Evolutionary conservation across 495 filamentous ascomycete species (phyloP).

Genomic region (Achaetomiella virescens): DNA sequence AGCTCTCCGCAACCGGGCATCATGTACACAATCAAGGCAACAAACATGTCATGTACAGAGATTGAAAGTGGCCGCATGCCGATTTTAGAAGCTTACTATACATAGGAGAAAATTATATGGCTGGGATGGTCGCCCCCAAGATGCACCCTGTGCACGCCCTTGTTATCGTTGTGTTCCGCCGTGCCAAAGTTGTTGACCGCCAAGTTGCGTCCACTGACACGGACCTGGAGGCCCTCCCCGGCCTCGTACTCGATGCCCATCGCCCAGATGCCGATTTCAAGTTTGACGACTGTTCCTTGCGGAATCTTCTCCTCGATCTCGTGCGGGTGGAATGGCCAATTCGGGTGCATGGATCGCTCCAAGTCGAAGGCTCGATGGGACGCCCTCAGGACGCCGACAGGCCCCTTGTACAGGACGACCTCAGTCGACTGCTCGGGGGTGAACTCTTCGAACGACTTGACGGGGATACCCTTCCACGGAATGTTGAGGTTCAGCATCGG

Average conservation of each 20-base stretch:
- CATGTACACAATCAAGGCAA: no score
- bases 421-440: not conserved
- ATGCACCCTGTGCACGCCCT: not conserved
- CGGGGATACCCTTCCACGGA: not conserved
- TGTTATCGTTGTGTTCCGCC: not conserved
- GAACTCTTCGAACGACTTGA: not conserved
- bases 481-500: constrained; percentile 3
- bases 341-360: not conserved
- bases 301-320: not conserved
- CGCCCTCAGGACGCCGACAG: not conserved
- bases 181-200: constrained; percentile 2
- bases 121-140: not conserved
- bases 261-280: constrained; percentile 1
- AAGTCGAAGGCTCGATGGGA: not conserved
- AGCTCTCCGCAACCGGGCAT: no score
- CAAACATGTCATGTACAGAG: no score
- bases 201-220: not conserved
- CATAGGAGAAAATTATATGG: not conserved
- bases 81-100: no score
- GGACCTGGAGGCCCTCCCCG: not conserved
- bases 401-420: constrained; percentile 2
- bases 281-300: constrained; percentile 1
- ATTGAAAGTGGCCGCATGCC: no score
- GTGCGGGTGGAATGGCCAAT: constrained; percentile 1
- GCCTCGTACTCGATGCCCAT: constrained; percentile 1